These are phyloP conservation scores for Verticillium nonalfalfae DNA, from an alignment of 2,329 filamentous ascomycete genomes.

Conservation along the genomic window DNA sequence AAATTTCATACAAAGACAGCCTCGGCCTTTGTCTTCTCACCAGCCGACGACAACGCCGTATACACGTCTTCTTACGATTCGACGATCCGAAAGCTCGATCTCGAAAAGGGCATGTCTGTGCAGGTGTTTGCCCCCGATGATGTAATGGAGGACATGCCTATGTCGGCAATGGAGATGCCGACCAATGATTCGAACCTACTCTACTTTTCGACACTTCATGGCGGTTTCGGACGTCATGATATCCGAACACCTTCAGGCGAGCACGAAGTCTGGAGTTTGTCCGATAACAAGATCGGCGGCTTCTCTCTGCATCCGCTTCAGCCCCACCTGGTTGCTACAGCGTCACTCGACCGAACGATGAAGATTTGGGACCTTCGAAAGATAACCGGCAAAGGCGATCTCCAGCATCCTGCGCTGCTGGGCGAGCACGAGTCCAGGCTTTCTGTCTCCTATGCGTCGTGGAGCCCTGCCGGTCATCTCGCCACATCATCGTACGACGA, in stretches of 20 bases:
- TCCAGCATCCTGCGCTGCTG: conserved; percentile 59
- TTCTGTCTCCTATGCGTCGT: conserved; percentile 88
- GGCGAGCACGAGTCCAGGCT: conserved; percentile 78
- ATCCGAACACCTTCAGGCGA: conserved; percentile 48
- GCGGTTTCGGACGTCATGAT: conserved; percentile 76
- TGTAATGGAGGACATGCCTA: conserved; percentile 63
- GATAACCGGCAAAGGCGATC: conserved; percentile 57
- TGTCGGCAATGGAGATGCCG: conserved; percentile 80
- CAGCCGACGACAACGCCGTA: conserved; percentile 65
- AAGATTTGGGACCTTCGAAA: conserved; percentile 91
- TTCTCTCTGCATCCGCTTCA: conserved; percentile 78
- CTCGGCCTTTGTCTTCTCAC: conserved; percentile 72
- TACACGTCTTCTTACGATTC: conserved; percentile 91
- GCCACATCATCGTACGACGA: conserved; percentile 95
- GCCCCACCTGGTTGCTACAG: conserved; percentile 80
- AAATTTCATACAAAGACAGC: conserved; percentile 90
- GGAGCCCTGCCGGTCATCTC: conserved; percentile 77
- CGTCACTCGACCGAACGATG: conserved; percentile 80
- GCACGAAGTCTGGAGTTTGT: conserved; percentile 66
- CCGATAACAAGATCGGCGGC: conserved; percentile 92
- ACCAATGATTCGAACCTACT: conserved; percentile 64
- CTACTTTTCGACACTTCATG: conserved; percentile 82
- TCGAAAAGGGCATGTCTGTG: conserved; percentile 70
- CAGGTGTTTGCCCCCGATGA: conserved; percentile 76
- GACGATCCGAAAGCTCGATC: conserved; percentile 79